Base-by-base conservation (phyloP, 2,329 filamentous ascomycete genomes). In the Paraconiothyrium brasiliense region DNA sequence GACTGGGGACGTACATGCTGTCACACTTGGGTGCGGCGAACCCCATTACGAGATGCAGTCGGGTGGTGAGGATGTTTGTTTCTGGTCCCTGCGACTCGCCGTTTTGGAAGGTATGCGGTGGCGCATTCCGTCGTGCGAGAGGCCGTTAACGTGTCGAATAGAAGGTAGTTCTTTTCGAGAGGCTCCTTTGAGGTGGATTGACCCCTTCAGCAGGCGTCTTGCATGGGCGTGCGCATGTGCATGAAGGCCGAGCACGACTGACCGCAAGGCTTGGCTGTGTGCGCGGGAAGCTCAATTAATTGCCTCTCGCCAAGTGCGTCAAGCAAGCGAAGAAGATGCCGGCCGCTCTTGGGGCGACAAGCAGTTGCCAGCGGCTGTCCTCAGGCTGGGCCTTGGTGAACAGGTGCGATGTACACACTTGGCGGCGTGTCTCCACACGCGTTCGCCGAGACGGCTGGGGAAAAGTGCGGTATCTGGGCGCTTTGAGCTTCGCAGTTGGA, bases 401-500 rank as follows among this genome's bases (percentile, higher is more conserved):
- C 54, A 55, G 50, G 51, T 44, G 54, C 63, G 59, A 55, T 52
- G 10, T 8, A 55, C 41, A 56, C 54, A 32, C 67, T 72, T 67
- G 67, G 67, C 64, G 44, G 59, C 46, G 61, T 65, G 68, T 71
- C 71, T 72, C 69, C 67, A 71, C 62, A 61, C 50, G 66, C 60
- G 65, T 67, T 71, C 61, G 59, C 65, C 56, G 14, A 59, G n/a
- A n/a, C 35, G 27, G 39, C 64, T 64, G 62, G 67, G 58, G 63
- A 55, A 37, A 20, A 59, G 60, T 60, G 56, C 51, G 57, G 48
- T 50, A 32, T 22, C 67, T 72, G 41, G 69, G 67, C 64, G 66
- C 70, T 62, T 66, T 64, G 67, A 73, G 72, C 71, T 76, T 76
- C 61, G 55, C 60, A 44, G 49, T 57, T 58, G 66, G 59, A 78